phyloP scores from a whole-genome alignment of 2,329 filamentous ascomycete species.

The Neoarthrinium moseri region DNA sequence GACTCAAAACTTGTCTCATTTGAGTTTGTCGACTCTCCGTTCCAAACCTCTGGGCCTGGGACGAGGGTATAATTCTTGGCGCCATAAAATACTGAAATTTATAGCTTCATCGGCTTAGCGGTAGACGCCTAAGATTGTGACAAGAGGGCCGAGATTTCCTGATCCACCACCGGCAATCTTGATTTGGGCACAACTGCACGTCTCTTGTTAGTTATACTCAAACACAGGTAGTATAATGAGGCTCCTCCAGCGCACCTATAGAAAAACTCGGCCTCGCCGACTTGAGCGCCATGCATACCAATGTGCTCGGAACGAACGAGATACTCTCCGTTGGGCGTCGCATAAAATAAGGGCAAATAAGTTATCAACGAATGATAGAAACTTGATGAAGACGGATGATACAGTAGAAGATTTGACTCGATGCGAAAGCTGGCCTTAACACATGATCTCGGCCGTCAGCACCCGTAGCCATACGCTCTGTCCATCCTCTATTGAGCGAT shows the following conservation, averaged over 20 bases:
- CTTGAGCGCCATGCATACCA: neutral
- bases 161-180: slow-evolving; percentile 39
- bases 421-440: no score
- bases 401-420: no score
- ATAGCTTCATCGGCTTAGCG: slow-evolving; percentile 32
- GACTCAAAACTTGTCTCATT: no score
- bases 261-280: neutral
- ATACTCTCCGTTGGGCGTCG: neutral
- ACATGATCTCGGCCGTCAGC: no score
- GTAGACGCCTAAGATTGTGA: slow-evolving; percentile 35
- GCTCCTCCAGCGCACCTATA: neutral
- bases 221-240: no score
- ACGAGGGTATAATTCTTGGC: neutral
- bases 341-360: no score
- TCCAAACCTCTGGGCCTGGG: neutral
- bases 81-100: neutral
- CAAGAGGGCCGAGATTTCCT: slow-evolving; percentile 23
- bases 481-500: no score
- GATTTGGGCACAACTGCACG: slow-evolving; percentile 40
- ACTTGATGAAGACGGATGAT: no score
- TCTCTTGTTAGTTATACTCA: slow-evolving; percentile 32
- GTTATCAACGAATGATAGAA: no score
- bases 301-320: neutral
- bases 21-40: no score
- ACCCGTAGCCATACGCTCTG: no score